Evolutionary conservation across 2,329 filamentous ascomycete genomes (phyloP).

Genomic region (Verticillium albo-atrum): DNA sequence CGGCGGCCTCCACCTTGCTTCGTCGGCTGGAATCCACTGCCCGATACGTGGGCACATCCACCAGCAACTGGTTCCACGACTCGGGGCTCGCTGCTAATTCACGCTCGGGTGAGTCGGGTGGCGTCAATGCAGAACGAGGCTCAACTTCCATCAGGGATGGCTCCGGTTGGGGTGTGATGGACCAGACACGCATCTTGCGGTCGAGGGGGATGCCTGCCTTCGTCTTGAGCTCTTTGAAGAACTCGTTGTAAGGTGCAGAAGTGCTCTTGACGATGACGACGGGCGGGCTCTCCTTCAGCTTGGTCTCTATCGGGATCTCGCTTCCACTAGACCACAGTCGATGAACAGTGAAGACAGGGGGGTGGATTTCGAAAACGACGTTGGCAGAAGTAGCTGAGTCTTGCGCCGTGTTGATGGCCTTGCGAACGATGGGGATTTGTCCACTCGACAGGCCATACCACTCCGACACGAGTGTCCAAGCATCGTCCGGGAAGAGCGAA

Average conservation of each 20-base stretch:
- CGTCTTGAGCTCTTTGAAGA: slow-evolving; percentile 69
- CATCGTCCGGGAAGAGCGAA: slow-evolving; percentile 70
- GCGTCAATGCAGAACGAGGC: slow-evolving; percentile 30
- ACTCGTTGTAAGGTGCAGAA: slow-evolving; percentile 65
- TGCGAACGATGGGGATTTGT: slow-evolving; percentile 68
- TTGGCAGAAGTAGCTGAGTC: slow-evolving; percentile 54
- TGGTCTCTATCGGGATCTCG: slow-evolving; percentile 51
- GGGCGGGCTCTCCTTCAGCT: slow-evolving; percentile 57
- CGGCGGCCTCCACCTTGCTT: slow-evolving; percentile 29
- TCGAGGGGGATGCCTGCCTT: slow-evolving; percentile 61
- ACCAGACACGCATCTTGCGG: slow-evolving; percentile 76
- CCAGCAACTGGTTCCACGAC: slow-evolving; percentile 36
- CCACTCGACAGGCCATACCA: slow-evolving; percentile 77
- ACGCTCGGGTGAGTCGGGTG: slow-evolving; percentile 33
- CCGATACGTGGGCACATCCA: slow-evolving; percentile 51
- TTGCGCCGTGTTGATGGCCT: slow-evolving; percentile 70
- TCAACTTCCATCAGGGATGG: slow-evolving; percentile 28
- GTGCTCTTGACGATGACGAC: slow-evolving; percentile 67
- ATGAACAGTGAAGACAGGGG: slow-evolving; percentile 79
- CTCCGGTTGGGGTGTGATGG: slow-evolving; percentile 42
- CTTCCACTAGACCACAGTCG: slow-evolving; percentile 65
- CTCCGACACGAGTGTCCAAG: slow-evolving; percentile 74
- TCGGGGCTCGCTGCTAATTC: slow-evolving; percentile 22
- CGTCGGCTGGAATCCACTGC: slow-evolving; percentile 14
- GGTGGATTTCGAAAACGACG: slow-evolving; percentile 77